Conservation (phyloP, 2,329 filamentous ascomycete genomes). For the Trichoderma endophyticum region DNA sequence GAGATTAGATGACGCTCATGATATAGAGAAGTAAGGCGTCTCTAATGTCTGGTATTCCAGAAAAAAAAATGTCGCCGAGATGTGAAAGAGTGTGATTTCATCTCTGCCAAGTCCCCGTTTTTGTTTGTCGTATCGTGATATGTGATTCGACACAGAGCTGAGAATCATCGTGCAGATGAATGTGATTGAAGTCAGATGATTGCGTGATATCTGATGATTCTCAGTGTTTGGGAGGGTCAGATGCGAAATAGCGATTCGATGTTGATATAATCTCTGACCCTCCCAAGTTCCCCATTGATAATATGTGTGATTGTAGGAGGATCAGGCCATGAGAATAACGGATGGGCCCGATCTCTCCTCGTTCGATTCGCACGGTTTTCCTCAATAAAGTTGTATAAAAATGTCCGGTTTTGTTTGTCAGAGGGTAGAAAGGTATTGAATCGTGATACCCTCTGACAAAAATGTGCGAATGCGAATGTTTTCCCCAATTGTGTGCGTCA, state of each 20-base stretch:
- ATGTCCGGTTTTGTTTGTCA: background rate
- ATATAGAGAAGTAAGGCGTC: background rate
- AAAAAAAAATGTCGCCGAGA: background rate
- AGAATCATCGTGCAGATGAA: background rate
- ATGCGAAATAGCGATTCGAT: background rate
- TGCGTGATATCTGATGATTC: background rate
- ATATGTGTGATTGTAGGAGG: background rate
- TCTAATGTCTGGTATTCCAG: background rate
- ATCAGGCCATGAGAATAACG: background rate
- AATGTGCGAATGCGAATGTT: background rate
- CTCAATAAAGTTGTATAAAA: background rate
- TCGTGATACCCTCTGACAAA: background rate
- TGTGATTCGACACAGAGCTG: background rate
- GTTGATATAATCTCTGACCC: background rate
- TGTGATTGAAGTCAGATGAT: background rate
- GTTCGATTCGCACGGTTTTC: background rate
- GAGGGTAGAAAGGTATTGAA: background rate
- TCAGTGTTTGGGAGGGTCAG: background rate
- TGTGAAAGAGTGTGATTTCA: background rate
- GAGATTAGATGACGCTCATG: background rate
- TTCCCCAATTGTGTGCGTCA: background rate
- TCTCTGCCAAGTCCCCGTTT: conserved; percentile 1
- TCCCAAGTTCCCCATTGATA: background rate
- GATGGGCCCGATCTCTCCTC: background rate
- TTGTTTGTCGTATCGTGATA: background rate